phyloP scores from a whole-genome alignment of 805 yeast genomes.

The Suhomyces xylopsoci region DNA sequence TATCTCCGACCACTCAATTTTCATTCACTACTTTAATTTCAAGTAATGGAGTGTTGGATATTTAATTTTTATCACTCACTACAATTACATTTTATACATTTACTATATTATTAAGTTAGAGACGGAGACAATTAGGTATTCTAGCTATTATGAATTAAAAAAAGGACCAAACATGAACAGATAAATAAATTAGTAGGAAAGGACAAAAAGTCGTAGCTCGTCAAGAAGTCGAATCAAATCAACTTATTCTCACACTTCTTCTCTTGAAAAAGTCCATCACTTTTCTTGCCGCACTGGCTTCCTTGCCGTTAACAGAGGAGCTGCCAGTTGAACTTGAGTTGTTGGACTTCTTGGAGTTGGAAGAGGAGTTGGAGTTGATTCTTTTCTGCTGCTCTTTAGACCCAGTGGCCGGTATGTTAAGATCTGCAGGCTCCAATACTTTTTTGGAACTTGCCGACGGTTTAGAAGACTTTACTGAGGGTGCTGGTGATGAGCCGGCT shows the following conservation, averaged over 20 bases:
- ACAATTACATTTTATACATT: not conserved
- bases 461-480: slow-evolving; percentile 7
- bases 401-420: slow-evolving; percentile 15
- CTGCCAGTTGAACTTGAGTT: slow-evolving; percentile 16
- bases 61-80: too few relatives aligned
- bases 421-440: slow-evolving; percentile 34
- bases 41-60: too few relatives aligned
- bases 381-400: slow-evolving; percentile 20
- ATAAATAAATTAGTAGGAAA: not conserved
- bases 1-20: too few relatives aligned
- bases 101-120: not conserved
- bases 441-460: slow-evolving; percentile 16
- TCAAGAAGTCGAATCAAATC: not conserved
- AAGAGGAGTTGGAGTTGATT: slow-evolving; percentile 28
- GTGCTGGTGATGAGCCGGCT: not conserved
- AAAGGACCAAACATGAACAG: not conserved
- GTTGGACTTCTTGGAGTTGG: slow-evolving; percentile 25
- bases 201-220: slow-evolving; percentile 1
- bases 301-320: slow-evolving; percentile 41
- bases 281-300: slow-evolving; percentile 71
- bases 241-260: slow-evolving; percentile 40
- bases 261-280: slow-evolving; percentile 78
- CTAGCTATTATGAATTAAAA: not conserved
- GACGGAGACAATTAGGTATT: not conserved
- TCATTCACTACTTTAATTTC: too few relatives aligned